phyloP scores from a whole-genome alignment of 495 filamentous ascomycete genomes.

The Platismatia glauca region DNA sequence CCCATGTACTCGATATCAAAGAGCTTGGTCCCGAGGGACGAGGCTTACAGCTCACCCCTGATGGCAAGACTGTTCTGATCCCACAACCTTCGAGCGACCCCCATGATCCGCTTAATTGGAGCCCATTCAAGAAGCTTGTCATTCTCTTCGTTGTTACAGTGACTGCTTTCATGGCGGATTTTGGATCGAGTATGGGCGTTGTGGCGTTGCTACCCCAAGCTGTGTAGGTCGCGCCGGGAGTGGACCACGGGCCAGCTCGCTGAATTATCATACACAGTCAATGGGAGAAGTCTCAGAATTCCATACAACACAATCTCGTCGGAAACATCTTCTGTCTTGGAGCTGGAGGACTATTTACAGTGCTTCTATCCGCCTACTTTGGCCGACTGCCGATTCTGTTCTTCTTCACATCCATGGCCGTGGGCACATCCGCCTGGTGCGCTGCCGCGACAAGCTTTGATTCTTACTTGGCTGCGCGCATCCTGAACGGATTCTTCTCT shows the following conservation, averaged over 20 bases:
- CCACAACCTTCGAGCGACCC: conserved; percentile 50
- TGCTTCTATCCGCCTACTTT: conserved; percentile 47
- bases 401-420: conserved; percentile 41
- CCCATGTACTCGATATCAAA: no score
- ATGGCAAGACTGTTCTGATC: no score
- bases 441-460: conserved; percentile 43
- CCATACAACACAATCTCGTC: conserved; percentile 44
- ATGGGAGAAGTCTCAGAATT: conserved; percentile 34
- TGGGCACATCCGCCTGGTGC: conserved; percentile 45
- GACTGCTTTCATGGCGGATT: conserved; percentile 49
- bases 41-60: no score
- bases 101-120: conserved; percentile 55
- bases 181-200: conserved; percentile 45
- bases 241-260: no score
- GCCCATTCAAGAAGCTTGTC: conserved; percentile 41
- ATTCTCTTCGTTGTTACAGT: conserved; percentile 45
- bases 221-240: no score
- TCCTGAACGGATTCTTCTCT: conserved; percentile 54
- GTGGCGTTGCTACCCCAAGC: conserved; percentile 44
- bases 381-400: conserved; percentile 52
- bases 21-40: no score
- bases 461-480: conserved; percentile 49
- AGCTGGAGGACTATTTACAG: conserved; percentile 47
- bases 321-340: conserved; percentile 53
- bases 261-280: neutral